These are phyloP conservation scores for Azolla pinnata DNA, from an alignment of 75 land plant genomes.

Conservation along the genomic window DNA sequence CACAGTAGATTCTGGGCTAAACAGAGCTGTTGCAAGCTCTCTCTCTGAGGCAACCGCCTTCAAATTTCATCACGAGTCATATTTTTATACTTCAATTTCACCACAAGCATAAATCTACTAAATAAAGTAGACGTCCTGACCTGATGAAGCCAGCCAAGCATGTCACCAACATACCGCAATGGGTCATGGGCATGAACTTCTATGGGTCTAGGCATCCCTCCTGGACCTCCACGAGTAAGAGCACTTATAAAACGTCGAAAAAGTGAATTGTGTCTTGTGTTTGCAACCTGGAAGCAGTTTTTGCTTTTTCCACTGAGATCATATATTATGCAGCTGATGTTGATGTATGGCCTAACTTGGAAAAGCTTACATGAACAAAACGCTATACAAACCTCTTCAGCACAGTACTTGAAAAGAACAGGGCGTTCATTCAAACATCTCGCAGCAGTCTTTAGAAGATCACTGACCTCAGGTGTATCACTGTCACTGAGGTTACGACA, in stretches of 20 bases:
- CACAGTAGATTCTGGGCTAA: conserved; percentile 63
- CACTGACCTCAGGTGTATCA: conserved; percentile 93
- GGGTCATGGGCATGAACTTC: conserved; percentile 99
- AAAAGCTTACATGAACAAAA: too few species aligned
- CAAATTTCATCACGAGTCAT: neutral
- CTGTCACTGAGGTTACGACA: conserved; percentile 79
- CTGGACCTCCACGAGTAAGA: conserved; percentile 98
- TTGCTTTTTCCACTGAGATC: too few species aligned
- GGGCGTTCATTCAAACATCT: conserved; percentile 86
- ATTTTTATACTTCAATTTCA: too few species aligned
- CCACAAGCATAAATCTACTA: too few species aligned
- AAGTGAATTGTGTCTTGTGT: conserved; percentile 91
- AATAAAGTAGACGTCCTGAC: too few species aligned
- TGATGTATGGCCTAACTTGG: too few species aligned
- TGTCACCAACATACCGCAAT: conserved; percentile 93
- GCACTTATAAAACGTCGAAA: conserved; percentile 95
- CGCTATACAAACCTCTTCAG: conserved; percentile 75
- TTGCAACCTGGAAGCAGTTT: conserved; percentile 82
- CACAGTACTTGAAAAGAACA: conserved; percentile 97
- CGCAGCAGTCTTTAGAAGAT: conserved; percentile 79
- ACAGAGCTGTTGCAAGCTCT: conserved; percentile 65
- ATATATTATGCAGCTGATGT: too few species aligned
- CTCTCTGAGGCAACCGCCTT: conserved; percentile 94
- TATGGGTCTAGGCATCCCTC: conserved; percentile 95
- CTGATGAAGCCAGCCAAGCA: conserved; percentile 99